Percentiles rank a stretch among this genome's conserved stretches.
These are phyloP conservation scores for Buddleja alternifolia DNA, from an alignment of 257 asterid species.

Conservation along the genomic window DNA sequence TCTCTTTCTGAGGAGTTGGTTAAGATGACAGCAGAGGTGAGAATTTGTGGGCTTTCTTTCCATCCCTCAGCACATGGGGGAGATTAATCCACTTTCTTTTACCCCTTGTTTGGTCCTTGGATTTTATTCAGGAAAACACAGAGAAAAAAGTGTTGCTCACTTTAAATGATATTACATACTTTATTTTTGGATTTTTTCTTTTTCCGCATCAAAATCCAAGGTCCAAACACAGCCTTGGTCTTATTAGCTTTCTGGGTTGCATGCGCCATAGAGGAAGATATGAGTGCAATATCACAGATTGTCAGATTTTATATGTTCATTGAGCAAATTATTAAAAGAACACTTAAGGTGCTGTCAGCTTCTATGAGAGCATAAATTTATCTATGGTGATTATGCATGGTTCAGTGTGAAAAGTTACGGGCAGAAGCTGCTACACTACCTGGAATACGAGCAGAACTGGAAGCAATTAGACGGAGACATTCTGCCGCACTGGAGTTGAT, in stretches of 20 bases:
- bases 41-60: slow-evolving; percentile 19
- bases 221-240: background rate
- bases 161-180: too few relatives aligned
- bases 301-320: background rate
- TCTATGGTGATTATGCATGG: background rate
- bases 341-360: background rate
- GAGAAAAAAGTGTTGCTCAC: too few relatives aligned
- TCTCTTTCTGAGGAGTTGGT: slow-evolving; percentile 99
- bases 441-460: slow-evolving; percentile 74
- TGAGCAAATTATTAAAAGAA: background rate
- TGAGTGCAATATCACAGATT: background rate
- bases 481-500: slow-evolving; percentile 77
- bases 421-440: slow-evolving; percentile 67
- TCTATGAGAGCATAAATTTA: background rate
- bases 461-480: slow-evolving; percentile 72
- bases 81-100: too few relatives aligned
- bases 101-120: background rate
- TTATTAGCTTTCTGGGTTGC: background rate
- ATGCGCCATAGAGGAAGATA: background rate
- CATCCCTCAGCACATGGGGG: background rate
- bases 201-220: too few relatives aligned
- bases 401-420: slow-evolving; percentile 68
- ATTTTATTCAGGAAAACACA: too few relatives aligned
- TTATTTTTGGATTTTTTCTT: too few relatives aligned
- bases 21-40: slow-evolving; percentile 91